Evolutionary conservation across 2,329 filamentous ascomycete species (phyloP), one percentile per base, ranked within the genome.

Genomic region (Pseudogymnoascus destructans): DNA sequence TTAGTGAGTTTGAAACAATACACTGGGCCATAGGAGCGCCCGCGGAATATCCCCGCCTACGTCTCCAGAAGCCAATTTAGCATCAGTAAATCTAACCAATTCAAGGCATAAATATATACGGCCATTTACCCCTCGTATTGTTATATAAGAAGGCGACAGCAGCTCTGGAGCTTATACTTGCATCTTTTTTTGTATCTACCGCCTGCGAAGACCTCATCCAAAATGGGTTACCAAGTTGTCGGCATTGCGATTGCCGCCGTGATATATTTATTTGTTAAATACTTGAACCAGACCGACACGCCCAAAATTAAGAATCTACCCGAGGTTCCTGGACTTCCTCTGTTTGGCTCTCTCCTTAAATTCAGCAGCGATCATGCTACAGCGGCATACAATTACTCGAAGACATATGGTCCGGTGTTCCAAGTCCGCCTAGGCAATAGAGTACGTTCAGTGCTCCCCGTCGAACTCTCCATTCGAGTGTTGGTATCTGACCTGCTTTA

Each of bases 361-460:
- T 73, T 86, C 5, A 80, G 81, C 2, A 73, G 75, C 2, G 72
- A 78, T 57, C 78, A 85, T 72, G 77, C 82, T 6, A 73, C 75
- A 27, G 73, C 77, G 23, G 73, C 80, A 1, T 75, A 73, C 13
- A 73, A 74, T 66, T 82, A 81, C 78, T 80, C 77, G 2, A 76
- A 79, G 62, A 76, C 79, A 61, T 85, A 80, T 57, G 81, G 81
- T 0, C 78, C 79, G 1, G 82, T 85, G 10, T 86, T 85, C 63
- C 83, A 86, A 64, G 79, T 82, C 2, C 76, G 80, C 55, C 73
- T 91, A 64, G 87, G 86, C 1, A 89, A 86, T 61, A 80, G 74
- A 65, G 82, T 84, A 67, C 61, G 70, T 61, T 6, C 10, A 52
- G 6, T 23, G 15, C 4, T n/a, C 11, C 19, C 17, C 9, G 13